These are phyloP conservation scores for Tetrapisispora fleetii DNA, from an alignment of 805 yeast species.

Conservation along the genomic window DNA sequence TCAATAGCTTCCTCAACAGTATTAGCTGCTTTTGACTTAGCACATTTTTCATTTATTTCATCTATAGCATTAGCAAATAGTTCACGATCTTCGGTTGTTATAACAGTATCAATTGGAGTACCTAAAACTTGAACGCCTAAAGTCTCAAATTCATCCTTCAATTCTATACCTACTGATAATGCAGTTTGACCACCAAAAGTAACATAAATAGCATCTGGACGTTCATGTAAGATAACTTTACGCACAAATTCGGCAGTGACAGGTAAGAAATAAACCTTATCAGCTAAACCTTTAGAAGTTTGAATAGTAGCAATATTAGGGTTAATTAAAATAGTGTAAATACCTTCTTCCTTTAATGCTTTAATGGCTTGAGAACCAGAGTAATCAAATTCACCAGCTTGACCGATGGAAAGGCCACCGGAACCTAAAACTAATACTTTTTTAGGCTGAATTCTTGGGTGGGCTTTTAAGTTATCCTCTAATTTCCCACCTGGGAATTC, in stretches of 20 bases:
- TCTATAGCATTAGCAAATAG: slow-evolving; percentile 90
- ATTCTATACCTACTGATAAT: slow-evolving; percentile 84
- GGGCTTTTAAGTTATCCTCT: slow-evolving; percentile 63
- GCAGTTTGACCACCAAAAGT: slow-evolving; percentile 99
- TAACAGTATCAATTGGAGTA: slow-evolving; percentile 90
- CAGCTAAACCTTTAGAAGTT: slow-evolving; percentile 96
- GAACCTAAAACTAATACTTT: slow-evolving; percentile 93
- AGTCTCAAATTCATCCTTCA: slow-evolving; percentile 88
- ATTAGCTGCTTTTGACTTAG: slow-evolving; percentile 80
- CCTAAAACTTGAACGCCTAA: slow-evolving; percentile 90
- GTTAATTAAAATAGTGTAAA: slow-evolving; percentile 88
- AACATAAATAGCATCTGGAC: slow-evolving; percentile 93
- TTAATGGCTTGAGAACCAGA: slow-evolving; percentile 98
- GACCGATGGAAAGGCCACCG: slow-evolving; percentile 97
- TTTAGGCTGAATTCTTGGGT: slow-evolving; percentile 75
- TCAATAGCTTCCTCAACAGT: slow-evolving; percentile 69
- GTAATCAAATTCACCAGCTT: slow-evolving; percentile 98
- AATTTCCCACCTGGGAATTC: slow-evolving; percentile 83
- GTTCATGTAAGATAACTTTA: slow-evolving; percentile 87
- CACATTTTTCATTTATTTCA: slow-evolving; percentile 91
- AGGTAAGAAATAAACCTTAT: slow-evolving; percentile 95
- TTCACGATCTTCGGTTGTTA: slow-evolving; percentile 97
- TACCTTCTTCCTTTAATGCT: slow-evolving; percentile 96
- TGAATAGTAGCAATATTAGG: slow-evolving; percentile 98
- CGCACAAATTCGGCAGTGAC: slow-evolving; percentile 94